These are phyloP conservation scores for Colletotrichum tropicicola DNA, from an alignment of 2,329 filamentous ascomycete species.

Conservation along the genomic window DNA sequence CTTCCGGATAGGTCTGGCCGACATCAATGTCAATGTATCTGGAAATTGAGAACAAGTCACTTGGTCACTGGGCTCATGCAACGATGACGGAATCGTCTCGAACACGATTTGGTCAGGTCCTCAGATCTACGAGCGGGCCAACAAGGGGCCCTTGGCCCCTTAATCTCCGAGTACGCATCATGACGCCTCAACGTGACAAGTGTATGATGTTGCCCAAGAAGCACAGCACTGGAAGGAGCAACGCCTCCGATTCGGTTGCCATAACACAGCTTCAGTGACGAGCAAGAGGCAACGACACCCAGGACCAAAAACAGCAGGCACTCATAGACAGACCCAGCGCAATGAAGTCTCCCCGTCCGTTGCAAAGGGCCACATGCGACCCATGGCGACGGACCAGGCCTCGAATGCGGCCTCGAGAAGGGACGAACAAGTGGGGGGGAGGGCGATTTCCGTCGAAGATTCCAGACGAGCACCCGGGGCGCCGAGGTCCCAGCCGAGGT, in stretches of 20 bases:
- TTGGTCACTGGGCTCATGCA: no score
- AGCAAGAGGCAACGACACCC: no score
- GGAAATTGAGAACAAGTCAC: no score
- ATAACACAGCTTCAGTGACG: no score
- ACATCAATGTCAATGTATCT: no score
- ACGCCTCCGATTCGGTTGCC: no score
- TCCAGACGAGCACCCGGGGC: not conserved
- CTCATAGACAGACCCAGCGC: no score
- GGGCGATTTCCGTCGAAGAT: not conserved
- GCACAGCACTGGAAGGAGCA: not conserved
- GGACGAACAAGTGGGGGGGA: constrained; percentile 8
- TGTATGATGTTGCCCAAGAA: not conserved
- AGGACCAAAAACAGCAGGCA: no score
- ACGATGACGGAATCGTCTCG: no score
- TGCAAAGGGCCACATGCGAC: not conserved
- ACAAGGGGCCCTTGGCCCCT: not conserved
- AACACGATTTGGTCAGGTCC: no score
- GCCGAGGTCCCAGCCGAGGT: not conserved
- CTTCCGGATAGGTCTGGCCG: no score
- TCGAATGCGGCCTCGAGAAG: not conserved
- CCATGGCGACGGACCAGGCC: not conserved
- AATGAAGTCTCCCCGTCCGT: not conserved
- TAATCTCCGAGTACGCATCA: not conserved
- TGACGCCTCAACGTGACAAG: no score
- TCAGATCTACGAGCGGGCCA: not conserved